Evolutionary conservation across 257 asterid genomes (phyloP), one percentile per base, ranked within the genome.

Genomic region (Prunella vulgaris): DNA sequence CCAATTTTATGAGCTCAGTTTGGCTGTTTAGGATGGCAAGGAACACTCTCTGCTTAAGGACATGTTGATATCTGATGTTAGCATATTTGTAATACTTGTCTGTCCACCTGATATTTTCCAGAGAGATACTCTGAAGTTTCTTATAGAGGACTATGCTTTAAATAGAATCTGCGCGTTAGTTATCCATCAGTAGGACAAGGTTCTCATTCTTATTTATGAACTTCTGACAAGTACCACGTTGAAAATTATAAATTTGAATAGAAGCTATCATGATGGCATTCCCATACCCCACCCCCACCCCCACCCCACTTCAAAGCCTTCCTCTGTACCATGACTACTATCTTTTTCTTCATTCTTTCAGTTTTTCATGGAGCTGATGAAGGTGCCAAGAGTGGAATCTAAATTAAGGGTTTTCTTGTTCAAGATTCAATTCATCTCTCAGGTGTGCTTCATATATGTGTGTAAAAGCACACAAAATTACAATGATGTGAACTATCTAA

Each of bases 301-400:
- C 53, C 20, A 0, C 5, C 18, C 52, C 54, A 44, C 1, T 10
- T 17, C 17, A 8, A 17, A n/a, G n/a, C n/a, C n/a, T n/a, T n/a
- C n/a, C n/a, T n/a, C n/a, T 72, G 58, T 32, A 57, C 27, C 62
- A 9, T 60, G 22, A 48, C 32, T 28, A 7, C 37, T 66, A 42
- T 64, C 60, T 76, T 66, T 70, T 75, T 30, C 59, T 73, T 71
- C 57, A 49, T 58, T 75, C 63, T 83, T 79, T 81, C 91, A 95
- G 99, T 95, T 92, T 84, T 95, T 95, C 79, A 76, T 95, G 84
- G 98, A 95, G 93, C 88, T 95, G 81, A 92, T 95, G 99, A 95
- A 95, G 85, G 98, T 95, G 75, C 99, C 99, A 46, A 88, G 99
- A 32, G 98, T 95, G 64, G 99, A 95, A 74, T 89, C 98, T 44